Conservation (phyloP, 2,329 filamentous ascomycete species). For the Dendryphion nanum region DNA sequence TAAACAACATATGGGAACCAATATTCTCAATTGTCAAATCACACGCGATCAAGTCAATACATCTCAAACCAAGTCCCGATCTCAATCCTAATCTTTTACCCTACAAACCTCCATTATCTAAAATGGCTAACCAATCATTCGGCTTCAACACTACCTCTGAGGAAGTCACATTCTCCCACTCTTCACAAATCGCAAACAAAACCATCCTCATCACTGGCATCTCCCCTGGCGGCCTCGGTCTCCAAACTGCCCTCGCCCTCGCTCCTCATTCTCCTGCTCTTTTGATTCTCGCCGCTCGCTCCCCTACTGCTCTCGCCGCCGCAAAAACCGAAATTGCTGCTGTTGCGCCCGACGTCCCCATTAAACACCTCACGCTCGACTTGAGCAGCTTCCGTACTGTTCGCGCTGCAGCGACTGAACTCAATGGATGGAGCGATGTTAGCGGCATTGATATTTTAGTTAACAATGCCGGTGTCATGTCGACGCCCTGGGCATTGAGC, state of each 20-base stretch:
- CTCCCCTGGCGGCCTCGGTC: constrained; percentile 13
- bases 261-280: constrained; percentile 16
- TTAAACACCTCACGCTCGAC: constrained; percentile 31
- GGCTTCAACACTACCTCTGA: constrained; percentile 11
- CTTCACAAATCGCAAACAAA: constrained; percentile 9
- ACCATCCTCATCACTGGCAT: constrained; percentile 31
- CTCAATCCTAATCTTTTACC: too few species aligned
- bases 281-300: constrained; percentile 40
- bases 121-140: constrained; percentile 7
- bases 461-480: constrained; percentile 41
- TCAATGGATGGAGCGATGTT: constrained; percentile 19
- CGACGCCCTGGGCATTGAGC: constrained; percentile 30
- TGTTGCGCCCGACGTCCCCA: constrained; percentile 14
- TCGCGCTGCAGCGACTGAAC: constrained; percentile 28
- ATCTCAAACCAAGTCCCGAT: too few species aligned
- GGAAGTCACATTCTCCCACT: constrained; percentile 8
- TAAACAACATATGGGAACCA: too few species aligned
- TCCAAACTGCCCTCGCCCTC: constrained; percentile 13
- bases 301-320: constrained; percentile 35
- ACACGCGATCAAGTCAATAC: too few species aligned
- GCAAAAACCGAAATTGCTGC: constrained; percentile 32
- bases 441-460: constrained; percentile 40
- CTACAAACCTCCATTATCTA: too few species aligned
- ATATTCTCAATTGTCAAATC: too few species aligned
- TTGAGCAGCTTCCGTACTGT: constrained; percentile 32